A percentile compares a stretch with the other conserved stretches of the same genome.
Evolutionary conservation across 768 basidiomycete species (phyloP).

Genomic region (Asterophora parasitica): DNA sequence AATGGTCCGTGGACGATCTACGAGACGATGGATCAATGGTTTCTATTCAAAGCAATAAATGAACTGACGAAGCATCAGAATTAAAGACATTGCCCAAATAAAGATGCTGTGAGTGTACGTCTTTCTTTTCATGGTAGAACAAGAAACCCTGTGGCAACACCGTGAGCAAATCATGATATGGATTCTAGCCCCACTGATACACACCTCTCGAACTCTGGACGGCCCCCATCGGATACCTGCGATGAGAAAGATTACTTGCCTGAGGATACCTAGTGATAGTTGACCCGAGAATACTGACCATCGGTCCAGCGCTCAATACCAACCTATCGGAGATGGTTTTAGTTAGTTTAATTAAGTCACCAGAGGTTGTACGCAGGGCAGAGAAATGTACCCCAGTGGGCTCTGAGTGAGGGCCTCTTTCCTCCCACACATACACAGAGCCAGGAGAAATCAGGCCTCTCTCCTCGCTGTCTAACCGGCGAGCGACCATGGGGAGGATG

Average conservation of each 20-base stretch:
- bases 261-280: background rate
- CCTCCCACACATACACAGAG: conserved; percentile 83
- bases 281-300: conserved; percentile 31
- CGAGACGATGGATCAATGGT: background rate
- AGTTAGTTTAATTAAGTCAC: too few species aligned
- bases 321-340: conserved; percentile 38
- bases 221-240: conserved; percentile 72
- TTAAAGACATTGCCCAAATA: conserved; percentile 45
- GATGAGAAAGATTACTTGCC: conserved; percentile 5
- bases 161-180: conserved; percentile 7
- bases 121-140: conserved; percentile 75
- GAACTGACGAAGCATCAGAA: conserved; percentile 23
- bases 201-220: conserved; percentile 71
- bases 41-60: background rate
- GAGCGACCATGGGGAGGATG: conserved; percentile 73
- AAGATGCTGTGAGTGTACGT: conserved; percentile 38
- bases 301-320: conserved; percentile 85
- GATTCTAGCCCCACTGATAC: conserved; percentile 10
- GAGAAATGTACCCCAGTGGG: conserved; percentile 56
- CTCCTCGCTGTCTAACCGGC: conserved; percentile 74
- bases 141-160: conserved; percentile 55
- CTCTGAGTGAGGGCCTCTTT: conserved; percentile 68
- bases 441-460: conserved; percentile 67
- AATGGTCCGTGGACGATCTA: conserved; percentile 26
- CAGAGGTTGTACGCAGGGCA: background rate